These are phyloP conservation scores for Penicillium robsamsonii DNA, from an alignment of 495 filamentous ascomycete species.

Conservation along the genomic window DNA sequence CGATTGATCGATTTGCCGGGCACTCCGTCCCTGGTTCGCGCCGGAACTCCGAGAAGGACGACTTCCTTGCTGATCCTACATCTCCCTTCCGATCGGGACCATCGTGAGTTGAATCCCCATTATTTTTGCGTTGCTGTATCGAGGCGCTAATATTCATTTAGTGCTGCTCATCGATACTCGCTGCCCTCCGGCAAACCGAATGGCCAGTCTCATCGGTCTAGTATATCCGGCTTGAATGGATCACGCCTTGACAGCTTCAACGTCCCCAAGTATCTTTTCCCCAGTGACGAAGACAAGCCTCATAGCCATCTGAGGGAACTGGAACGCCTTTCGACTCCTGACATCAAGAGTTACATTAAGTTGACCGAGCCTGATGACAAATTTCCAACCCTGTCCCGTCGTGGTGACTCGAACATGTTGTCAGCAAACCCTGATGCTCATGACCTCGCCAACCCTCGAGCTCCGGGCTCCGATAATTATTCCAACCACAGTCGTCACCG, in stretches of 20 bases:
- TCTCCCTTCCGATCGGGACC: constrained; percentile 37
- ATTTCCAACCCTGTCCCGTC: constrained; percentile 78
- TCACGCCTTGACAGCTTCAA: constrained; percentile 66
- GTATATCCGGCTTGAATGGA: constrained; percentile 42
- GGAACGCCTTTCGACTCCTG: constrained; percentile 55
- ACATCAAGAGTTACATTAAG: constrained; percentile 65
- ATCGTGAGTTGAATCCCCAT: constrained; percentile 34
- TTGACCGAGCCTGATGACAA: constrained; percentile 75
- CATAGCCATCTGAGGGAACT: constrained; percentile 45
- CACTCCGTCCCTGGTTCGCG: constrained; percentile 85
- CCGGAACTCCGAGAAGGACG: constrained; percentile 57
- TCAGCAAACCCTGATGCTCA: constrained; percentile 79
- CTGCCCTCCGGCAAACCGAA: constrained; percentile 73
- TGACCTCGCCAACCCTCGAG: constrained; percentile 72
- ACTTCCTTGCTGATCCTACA: constrained; percentile 34
- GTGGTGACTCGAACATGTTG: constrained; percentile 65
- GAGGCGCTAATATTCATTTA: constrained; percentile 46
- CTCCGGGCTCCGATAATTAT: constrained; percentile 65
- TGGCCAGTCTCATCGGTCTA: constrained; percentile 53
- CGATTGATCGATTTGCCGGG: constrained; percentile 54
- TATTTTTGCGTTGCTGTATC: neutral
- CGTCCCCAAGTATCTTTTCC: constrained; percentile 79
- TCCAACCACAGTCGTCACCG: constrained; percentile 69
- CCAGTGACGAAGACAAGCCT: constrained; percentile 67
- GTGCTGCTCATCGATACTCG: constrained; percentile 67